Conservation (phyloP, 2,329 filamentous ascomycete species). For the Aspergillus sp. region DNA sequence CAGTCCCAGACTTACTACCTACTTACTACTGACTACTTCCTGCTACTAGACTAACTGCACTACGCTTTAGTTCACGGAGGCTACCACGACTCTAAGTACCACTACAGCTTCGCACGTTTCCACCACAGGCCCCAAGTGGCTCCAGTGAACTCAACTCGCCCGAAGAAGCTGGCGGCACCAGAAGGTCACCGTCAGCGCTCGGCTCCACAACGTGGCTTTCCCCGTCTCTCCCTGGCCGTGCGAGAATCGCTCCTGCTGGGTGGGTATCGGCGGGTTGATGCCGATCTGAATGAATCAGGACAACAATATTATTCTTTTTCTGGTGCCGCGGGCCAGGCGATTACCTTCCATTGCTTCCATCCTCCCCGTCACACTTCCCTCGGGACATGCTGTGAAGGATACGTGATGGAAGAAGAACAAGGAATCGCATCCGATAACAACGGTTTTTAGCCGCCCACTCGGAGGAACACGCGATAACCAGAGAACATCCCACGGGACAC, state of each 20-base stretch:
- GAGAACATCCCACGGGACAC: not conserved
- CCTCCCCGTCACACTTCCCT: not conserved
- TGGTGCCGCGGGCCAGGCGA: not conserved
- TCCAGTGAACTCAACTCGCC: constrained; percentile 21
- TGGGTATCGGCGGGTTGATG: constrained; percentile 30
- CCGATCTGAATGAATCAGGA: constrained; percentile 32
- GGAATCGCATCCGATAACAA: not conserved
- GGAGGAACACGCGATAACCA: not conserved
- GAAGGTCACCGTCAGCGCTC: constrained; percentile 33
- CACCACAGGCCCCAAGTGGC: constrained; percentile 16
- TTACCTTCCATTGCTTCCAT: too few relatives aligned
- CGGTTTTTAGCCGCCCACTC: not conserved
- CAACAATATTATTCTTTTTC: constrained; percentile 3
- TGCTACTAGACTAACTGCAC: not conserved
- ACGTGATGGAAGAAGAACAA: not conserved
- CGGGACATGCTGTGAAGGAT: not conserved
- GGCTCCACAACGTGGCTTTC: constrained; percentile 37
- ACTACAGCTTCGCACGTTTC: constrained; percentile 23
- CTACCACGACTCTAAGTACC: constrained; percentile 3
- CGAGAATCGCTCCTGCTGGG: constrained; percentile 18
- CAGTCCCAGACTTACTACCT: constrained; percentile 2
- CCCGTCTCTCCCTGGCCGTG: constrained; percentile 30
- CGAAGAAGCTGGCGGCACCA: constrained; percentile 34
- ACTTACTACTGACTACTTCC: not conserved
- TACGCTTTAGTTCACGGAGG: not conserved